Evolutionary conservation across 306 rosid species (phyloP).

Genomic region (Calophaca sinica): DNA sequence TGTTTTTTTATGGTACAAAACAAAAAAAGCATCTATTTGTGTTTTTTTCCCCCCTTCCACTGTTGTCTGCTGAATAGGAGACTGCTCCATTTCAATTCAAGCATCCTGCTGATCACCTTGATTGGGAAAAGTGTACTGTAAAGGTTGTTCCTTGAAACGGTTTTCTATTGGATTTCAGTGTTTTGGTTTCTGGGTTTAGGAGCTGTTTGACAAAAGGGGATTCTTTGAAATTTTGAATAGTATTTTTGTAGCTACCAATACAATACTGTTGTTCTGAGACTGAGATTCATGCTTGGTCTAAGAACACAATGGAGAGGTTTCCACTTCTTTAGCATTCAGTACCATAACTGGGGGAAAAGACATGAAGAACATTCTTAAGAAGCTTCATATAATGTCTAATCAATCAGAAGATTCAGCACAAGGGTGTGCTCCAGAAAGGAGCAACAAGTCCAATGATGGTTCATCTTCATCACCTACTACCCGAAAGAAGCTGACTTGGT

Average conservation of each 20-base stretch:
- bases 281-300: conserved; percentile 75
- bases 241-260: conserved; percentile 40
- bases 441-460: conserved; percentile 58
- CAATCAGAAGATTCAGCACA: conserved; percentile 67
- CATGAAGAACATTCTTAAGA: conserved; percentile 96
- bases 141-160: conserved; percentile 1
- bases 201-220: conserved; percentile 45
- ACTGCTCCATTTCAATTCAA: conserved; percentile 50
- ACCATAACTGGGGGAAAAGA: conserved; percentile 45
- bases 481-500: conserved; percentile 68
- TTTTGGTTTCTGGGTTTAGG: conserved; percentile 47
- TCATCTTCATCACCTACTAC: conserved; percentile 56
- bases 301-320: conserved; percentile 73
- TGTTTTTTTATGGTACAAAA: conserved; percentile 39
- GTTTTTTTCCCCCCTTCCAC: conserved; percentile 19
- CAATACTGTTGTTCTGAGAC: conserved; percentile 44
- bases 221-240: conserved; percentile 35
- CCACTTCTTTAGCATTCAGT: conserved; percentile 61
- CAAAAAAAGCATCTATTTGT: conserved; percentile 37
- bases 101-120: conserved; percentile 60
- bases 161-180: conserved; percentile 55
- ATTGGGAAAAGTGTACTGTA: conserved; percentile 35
- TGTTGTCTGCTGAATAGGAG: conserved; percentile 44
- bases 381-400: conserved; percentile 86
- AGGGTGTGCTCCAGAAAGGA: conserved; percentile 72